These are phyloP conservation scores for Termitomyces sp. DNA, from an alignment of 768 basidiomycete genomes.

Conservation along the genomic window DNA sequence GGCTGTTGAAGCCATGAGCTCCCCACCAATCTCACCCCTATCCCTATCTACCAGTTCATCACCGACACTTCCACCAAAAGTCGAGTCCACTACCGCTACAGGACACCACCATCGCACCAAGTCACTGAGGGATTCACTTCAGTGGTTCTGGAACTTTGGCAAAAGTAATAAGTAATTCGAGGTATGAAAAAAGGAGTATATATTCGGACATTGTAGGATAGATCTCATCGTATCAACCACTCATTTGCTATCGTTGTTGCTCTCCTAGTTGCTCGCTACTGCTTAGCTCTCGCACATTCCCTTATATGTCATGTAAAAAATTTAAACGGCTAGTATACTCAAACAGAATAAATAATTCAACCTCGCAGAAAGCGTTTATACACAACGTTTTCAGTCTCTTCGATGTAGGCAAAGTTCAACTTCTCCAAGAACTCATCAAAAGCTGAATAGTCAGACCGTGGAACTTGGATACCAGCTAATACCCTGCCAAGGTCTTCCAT, in stretches of 20 bases:
- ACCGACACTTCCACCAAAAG: conserved; percentile 5
- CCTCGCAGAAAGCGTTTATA: conserved; percentile 68
- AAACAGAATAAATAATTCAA: conserved; percentile 8
- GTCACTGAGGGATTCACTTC: conserved; percentile 23
- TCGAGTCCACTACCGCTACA: neutral
- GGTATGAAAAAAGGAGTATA: conserved; percentile 4
- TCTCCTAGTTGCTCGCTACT: neutral
- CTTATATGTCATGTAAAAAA: neutral
- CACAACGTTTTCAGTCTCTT: conserved; percentile 88
- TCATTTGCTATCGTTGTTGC: neutral
- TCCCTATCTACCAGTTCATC: conserved; percentile 14
- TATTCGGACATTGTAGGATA: neutral
- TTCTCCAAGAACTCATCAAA: conserved; percentile 75
- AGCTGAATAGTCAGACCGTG: conserved; percentile 53
- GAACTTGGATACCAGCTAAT: conserved; percentile 90
- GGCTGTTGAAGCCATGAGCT: conserved; percentile 32
- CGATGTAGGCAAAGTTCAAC: conserved; percentile 84
- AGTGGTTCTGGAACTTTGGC: conserved; percentile 23
- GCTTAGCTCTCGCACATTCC: neutral
- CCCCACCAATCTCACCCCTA: conserved; percentile 7
- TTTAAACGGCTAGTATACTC: neutral
- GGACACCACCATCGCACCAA: conserved; percentile 19
- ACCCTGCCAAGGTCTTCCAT: conserved; percentile 83
- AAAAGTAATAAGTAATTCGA: conserved; percentile 17
- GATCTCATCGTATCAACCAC: neutral